Percentiles rank a stretch among this genome's conserved stretches.
Conservation (phyloP, 208 protist genomes). For the Strigomonas oncopelti region DNA sequence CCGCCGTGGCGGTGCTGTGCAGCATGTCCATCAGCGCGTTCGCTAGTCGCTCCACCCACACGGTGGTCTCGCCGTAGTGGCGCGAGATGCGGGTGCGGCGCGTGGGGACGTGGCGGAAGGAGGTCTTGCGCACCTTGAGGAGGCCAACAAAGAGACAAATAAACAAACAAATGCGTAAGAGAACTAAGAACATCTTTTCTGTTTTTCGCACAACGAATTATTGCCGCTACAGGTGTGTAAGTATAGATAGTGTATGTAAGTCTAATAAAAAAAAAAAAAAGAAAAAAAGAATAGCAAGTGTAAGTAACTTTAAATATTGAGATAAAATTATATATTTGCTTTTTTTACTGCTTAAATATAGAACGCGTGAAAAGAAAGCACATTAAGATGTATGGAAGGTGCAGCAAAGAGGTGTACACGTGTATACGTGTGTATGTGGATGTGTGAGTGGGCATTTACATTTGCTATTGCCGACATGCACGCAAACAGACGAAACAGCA, state of each 20-base stretch:
- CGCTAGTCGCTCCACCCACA: constrained; percentile 70
- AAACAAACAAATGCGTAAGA: constrained; percentile 28
- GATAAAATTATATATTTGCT: constrained; percentile 1
- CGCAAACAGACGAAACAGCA: too few species aligned
- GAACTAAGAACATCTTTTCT: constrained; percentile 17
- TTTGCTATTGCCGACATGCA: not conserved
- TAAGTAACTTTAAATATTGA: not conserved
- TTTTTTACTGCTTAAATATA: not conserved
- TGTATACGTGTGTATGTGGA: not conserved
- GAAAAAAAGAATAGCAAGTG: constrained; percentile 12
- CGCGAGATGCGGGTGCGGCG: constrained; percentile 74
- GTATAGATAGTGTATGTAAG: constrained; percentile 1
- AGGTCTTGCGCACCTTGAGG: constrained; percentile 57
- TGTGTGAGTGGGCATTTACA: not conserved
- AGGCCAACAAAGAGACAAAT: constrained; percentile 29
- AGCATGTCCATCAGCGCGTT: constrained; percentile 65
- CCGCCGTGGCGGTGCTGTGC: constrained; percentile 5
- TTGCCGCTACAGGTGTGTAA: not conserved
- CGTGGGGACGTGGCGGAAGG: constrained; percentile 66
- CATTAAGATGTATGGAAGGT: not conserved
- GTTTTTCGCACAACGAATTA: not conserved
- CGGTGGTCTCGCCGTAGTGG: constrained; percentile 61
- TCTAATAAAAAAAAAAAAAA: not conserved
- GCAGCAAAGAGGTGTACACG: too few species aligned
- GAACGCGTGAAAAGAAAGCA: not conserved